phyloP scores from a whole-genome alignment of 257 asterid genomes.

The Oldenlandia corymbosa region DNA sequence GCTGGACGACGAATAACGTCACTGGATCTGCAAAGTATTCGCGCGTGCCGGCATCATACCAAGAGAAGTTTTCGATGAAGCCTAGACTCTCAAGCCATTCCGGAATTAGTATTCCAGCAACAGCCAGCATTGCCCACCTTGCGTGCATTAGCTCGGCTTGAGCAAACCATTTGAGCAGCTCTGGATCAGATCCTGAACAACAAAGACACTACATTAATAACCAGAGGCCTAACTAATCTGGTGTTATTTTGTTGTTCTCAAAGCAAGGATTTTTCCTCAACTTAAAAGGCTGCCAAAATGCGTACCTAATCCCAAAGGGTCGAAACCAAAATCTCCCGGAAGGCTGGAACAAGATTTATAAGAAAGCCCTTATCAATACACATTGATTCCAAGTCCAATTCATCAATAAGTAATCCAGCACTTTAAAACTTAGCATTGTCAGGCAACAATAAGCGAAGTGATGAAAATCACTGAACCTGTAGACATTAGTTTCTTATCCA shows the following conservation, averaged over 20 bases:
- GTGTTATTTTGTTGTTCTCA: no score
- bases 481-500: background rate
- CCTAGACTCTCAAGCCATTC: constrained; percentile 76
- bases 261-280: no score
- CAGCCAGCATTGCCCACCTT: constrained; percentile 91
- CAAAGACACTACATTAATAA: background rate
- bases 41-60: constrained; percentile 69
- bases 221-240: no score
- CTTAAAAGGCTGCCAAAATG: background rate
- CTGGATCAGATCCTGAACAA: constrained; percentile 69
- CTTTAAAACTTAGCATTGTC: background rate
- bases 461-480: background rate
- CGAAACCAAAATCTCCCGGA: constrained; percentile 91
- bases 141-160: constrained; percentile 79
- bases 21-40: constrained; percentile 69
- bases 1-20: constrained; percentile 55
- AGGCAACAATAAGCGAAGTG: background rate
- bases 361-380: background rate
- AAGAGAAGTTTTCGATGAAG: constrained; percentile 62
- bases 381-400: no score
- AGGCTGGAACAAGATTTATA: constrained; percentile 35
- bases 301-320: constrained; percentile 79
- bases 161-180: constrained; percentile 72
- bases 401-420: no score
- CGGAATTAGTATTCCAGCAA: constrained; percentile 74